These are phyloP conservation scores for Gaertneriomyces sp. DNA, from an alignment of 192 early-diverging fungal species.

Conservation along the genomic window DNA sequence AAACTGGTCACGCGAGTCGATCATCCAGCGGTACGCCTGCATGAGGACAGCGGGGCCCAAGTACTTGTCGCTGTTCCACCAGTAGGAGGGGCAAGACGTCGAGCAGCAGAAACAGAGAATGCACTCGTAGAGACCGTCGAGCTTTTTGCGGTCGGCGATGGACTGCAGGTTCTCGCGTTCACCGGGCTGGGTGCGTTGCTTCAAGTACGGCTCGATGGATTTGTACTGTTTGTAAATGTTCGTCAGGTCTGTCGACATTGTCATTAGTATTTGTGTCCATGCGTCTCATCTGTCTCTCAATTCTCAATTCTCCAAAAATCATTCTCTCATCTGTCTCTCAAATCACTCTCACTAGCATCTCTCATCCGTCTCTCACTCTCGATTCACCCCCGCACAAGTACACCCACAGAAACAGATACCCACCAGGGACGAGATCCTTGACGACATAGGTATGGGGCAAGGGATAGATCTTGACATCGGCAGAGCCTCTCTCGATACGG, in stretches of 20 bases:
- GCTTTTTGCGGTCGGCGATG: constrained; percentile 91
- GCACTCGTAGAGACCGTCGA: constrained; percentile 94
- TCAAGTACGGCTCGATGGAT: constrained; percentile 92
- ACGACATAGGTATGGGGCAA: constrained; percentile 96
- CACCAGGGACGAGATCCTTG: constrained; percentile 90
- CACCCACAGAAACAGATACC: neutral
- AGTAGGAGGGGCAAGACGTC: constrained; percentile 92
- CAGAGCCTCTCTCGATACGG: constrained; percentile 71
- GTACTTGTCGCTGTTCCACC: constrained; percentile 89
- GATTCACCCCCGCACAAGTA: neutral
- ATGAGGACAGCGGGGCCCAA: constrained; percentile 94
- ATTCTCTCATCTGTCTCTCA: neutral
- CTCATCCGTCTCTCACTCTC: neutral
- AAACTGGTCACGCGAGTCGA: constrained; percentile 92
- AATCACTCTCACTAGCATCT: neutral
- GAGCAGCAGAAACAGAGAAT: constrained; percentile 98
- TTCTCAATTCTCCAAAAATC: no score
- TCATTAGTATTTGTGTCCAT: no score
- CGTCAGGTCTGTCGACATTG: constrained; percentile 65
- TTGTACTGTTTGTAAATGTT: constrained; percentile 99
- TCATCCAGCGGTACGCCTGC: constrained; percentile 99
- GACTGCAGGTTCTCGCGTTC: constrained; percentile 88
- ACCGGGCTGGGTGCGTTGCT: constrained; percentile 72
- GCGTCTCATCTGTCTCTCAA: neutral
- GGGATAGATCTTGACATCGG: constrained; percentile 85